These are phyloP conservation scores for Pseudocercospora fijiensis DNA, from an alignment of 2,329 filamentous ascomycete genomes.

Conservation along the genomic window DNA sequence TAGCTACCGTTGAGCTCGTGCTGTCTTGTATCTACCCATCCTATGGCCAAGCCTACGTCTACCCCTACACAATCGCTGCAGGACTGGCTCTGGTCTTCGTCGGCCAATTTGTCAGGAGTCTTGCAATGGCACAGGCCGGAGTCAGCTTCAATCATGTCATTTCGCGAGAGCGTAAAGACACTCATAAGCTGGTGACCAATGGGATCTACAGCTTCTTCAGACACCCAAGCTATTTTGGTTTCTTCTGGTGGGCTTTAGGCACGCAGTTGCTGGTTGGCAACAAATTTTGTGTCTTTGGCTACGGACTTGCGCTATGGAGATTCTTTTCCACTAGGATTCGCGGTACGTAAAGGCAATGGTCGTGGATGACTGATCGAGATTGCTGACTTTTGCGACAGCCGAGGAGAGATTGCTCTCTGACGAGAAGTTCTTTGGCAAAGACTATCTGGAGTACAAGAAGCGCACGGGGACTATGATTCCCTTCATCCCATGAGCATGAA, in stretches of 20 bases:
- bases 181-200: conserved; percentile 76
- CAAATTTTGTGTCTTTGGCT: conserved; percentile 70
- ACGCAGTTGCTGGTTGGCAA: conserved; percentile 91
- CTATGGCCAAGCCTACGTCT: conserved; percentile 41
- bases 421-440: conserved; percentile 76
- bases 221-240: conserved; percentile 95
- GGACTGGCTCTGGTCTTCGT: conserved; percentile 64
- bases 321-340: conserved; percentile 77
- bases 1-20: conserved; percentile 71
- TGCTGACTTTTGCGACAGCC: not conserved
- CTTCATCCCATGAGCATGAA: conserved; percentile 53
- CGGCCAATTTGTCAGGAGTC: conserved; percentile 74
- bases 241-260: conserved; percentile 97
- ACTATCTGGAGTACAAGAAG: conserved; percentile 73
- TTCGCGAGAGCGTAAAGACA: conserved; percentile 65
- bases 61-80: conserved; percentile 50
- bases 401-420: conserved; percentile 56
- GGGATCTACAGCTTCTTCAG: conserved; percentile 75
- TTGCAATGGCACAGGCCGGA: conserved; percentile 86
- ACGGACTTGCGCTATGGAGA: conserved; percentile 73
- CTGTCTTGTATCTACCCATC: conserved; percentile 46
- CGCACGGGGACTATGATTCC: conserved; percentile 77
- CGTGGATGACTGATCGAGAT: not conserved
- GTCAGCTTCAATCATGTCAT: conserved; percentile 87
- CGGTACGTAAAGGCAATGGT: conserved; percentile 43